These are phyloP conservation scores for Teratosphaeria pseudoeucalypti DNA, from an alignment of 2,329 filamentous ascomycete species.

Conservation along the genomic window DNA sequence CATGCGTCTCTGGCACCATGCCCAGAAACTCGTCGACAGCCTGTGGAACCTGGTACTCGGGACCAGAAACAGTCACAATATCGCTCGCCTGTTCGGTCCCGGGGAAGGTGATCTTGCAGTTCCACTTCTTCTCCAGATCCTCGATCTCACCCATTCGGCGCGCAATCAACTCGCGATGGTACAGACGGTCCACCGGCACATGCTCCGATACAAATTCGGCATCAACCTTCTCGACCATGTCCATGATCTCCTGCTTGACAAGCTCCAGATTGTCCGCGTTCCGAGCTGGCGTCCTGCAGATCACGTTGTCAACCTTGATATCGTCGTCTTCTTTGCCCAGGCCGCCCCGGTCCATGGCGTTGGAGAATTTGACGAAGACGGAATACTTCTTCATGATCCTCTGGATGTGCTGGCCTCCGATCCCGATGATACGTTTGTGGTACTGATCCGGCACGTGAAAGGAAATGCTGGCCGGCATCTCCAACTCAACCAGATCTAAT, in stretches of 20 bases:
- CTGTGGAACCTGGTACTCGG: slow-evolving; percentile 95
- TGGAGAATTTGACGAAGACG: slow-evolving; percentile 98
- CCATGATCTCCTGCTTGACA: slow-evolving; percentile 97
- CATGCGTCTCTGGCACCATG: slow-evolving; percentile 95
- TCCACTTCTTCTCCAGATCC: slow-evolving; percentile 96
- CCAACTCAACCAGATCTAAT: slow-evolving; percentile 85
- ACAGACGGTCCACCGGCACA: slow-evolving; percentile 86
- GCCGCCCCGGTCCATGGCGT: slow-evolving; percentile 93
- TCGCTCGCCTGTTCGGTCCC: slow-evolving; percentile 97
- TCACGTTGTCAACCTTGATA: slow-evolving; percentile 97
- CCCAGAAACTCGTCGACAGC: slow-evolving; percentile 93
- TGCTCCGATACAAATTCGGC: slow-evolving; percentile 94
- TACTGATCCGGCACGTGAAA: slow-evolving; percentile 99
- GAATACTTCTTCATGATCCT: slow-evolving; percentile 99
- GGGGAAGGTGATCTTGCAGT: slow-evolving; percentile 97
- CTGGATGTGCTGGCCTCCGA: slow-evolving; percentile 96
- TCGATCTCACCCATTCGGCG: slow-evolving; percentile 75
- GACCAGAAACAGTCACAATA: slow-evolving; percentile 87
- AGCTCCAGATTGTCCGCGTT: slow-evolving; percentile 95
- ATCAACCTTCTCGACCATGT: slow-evolving; percentile 97
- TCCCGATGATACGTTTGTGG: slow-evolving; percentile 98
- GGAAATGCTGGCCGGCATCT: slow-evolving; percentile 98
- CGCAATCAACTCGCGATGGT: slow-evolving; percentile 85
- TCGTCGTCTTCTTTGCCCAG: slow-evolving; percentile 95
- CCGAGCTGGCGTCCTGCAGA: slow-evolving; percentile 90